Conservation (phyloP, 2,329 filamentous ascomycete genomes). For the Fusarium sp. region DNA sequence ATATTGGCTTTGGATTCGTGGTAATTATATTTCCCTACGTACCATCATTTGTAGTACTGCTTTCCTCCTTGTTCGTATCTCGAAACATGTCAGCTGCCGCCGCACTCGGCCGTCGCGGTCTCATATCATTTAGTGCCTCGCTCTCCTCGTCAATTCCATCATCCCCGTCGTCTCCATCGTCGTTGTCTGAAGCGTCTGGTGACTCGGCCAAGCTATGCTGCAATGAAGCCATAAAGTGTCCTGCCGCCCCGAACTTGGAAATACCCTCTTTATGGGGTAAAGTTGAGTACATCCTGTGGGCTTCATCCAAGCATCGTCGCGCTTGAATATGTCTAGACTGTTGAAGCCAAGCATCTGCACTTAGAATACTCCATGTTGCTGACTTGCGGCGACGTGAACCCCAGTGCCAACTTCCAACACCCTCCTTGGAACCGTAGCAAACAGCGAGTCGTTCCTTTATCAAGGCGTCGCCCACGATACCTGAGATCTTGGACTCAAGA, state of each 20-base stretch:
- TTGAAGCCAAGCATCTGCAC: conserved; percentile 84
- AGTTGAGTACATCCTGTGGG: conserved; percentile 65
- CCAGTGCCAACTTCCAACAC: conserved; percentile 73
- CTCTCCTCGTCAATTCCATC: conserved; percentile 64
- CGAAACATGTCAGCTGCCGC: conserved; percentile 63
- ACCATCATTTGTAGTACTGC: conserved; percentile 26
- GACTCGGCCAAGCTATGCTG: conserved; percentile 62
- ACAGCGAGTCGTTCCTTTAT: conserved; percentile 87
- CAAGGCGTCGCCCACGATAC: conserved; percentile 81
- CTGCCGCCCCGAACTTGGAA: conserved; percentile 62
- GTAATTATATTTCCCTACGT: conserved; percentile 54
- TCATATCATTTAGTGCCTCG: conserved; percentile 64
- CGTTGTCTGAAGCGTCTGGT: conserved; percentile 52
- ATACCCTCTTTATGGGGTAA: conserved; percentile 64
- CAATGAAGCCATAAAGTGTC: conserved; percentile 64
- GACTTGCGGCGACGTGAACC: conserved; percentile 84
- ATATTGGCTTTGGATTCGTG: not conserved
- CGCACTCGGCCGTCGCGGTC: conserved; percentile 67
- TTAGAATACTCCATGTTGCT: conserved; percentile 87
- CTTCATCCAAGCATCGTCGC: conserved; percentile 79
- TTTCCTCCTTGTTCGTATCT: conserved; percentile 41
- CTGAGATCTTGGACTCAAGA: conserved; percentile 81
- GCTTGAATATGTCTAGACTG: conserved; percentile 83
- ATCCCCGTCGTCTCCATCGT: conserved; percentile 57
- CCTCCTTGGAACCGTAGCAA: conserved; percentile 81